Percentiles rank a stretch among this genome's conserved stretches.
These are phyloP conservation scores for Barnettozyma hawaiiensis DNA, from an alignment of 1,139 yeast genomes.

Conservation along the genomic window DNA sequence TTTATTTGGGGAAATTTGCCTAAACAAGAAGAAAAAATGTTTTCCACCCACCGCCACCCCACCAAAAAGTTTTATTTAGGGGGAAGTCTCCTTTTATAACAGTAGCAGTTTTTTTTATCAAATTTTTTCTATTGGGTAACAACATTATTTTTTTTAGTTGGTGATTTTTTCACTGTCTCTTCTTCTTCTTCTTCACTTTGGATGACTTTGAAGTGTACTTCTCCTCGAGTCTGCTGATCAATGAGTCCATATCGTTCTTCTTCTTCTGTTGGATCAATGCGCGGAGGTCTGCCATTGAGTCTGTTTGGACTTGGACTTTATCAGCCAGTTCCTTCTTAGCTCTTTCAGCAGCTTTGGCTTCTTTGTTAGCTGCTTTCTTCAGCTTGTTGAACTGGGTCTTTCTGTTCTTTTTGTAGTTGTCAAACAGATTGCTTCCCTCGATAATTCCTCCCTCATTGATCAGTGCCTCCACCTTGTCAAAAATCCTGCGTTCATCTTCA, in stretches of 20 bases:
- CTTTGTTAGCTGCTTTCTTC: slow-evolving; percentile 44
- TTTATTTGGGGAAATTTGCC: too few species aligned
- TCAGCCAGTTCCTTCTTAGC: slow-evolving; percentile 44
- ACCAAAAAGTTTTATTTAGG: too few species aligned
- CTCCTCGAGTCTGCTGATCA: slow-evolving; percentile 47
- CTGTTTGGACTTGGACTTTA: slow-evolving; percentile 19
- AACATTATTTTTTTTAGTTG: too few species aligned
- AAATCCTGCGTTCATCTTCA: slow-evolving; percentile 56
- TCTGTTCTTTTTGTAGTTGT: slow-evolving; percentile 46
- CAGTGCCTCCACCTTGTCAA: slow-evolving; percentile 42
- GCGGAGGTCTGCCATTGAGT: slow-evolving; percentile 42
- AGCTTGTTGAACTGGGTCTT: slow-evolving; percentile 41
- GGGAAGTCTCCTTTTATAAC: not conserved
- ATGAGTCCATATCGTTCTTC: slow-evolving; percentile 40
- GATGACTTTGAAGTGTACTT: slow-evolving; percentile 37
- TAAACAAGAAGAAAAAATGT: not conserved
- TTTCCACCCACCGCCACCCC: too few species aligned
- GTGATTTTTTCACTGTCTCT: slow-evolving; percentile 21
- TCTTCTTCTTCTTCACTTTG: slow-evolving; percentile 20
- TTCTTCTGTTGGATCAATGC: slow-evolving; percentile 42
- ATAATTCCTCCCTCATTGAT: slow-evolving; percentile 35
- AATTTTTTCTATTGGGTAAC: too few species aligned
- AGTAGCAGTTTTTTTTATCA: not conserved
- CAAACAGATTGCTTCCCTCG: slow-evolving; percentile 41
- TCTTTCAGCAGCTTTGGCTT: slow-evolving; percentile 67